Evolutionary conservation across 1,284 basidiomycete genomes (phyloP).

Genomic region (Apiotrichum brassicae): DNA sequence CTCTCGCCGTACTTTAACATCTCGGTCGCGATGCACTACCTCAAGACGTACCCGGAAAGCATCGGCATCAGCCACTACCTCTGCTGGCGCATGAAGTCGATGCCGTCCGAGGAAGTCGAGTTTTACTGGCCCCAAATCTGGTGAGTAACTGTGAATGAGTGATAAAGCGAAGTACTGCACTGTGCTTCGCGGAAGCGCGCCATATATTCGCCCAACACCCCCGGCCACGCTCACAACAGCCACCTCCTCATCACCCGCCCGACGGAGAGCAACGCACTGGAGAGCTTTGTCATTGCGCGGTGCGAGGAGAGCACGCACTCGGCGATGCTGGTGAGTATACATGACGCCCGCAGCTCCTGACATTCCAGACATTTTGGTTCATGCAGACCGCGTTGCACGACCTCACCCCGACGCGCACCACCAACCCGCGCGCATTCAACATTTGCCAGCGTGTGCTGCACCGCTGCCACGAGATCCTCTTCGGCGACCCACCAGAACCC

Average conservation of each 20-base stretch:
- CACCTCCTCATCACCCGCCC: constrained; percentile 87
- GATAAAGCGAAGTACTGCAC: too few relatives aligned
- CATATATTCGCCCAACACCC: too few relatives aligned
- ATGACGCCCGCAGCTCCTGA: neutral
- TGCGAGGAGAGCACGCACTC: constrained; percentile 86
- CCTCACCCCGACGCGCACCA: constrained; percentile 58
- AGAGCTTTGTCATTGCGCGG: constrained; percentile 81
- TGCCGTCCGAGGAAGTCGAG: constrained; percentile 72
- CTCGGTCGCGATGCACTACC: constrained; percentile 82
- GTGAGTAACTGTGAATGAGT: constrained; percentile 48
- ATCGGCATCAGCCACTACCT: constrained; percentile 96
- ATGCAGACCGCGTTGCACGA: constrained; percentile 93
- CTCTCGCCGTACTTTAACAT: constrained; percentile 87
- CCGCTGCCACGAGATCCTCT: constrained; percentile 94
- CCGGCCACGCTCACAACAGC: constrained; percentile 48
- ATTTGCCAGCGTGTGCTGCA: constrained; percentile 91
- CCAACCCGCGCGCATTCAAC: constrained; percentile 70
- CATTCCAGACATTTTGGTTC: constrained; percentile 93
- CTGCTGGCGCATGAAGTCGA: constrained; percentile 69
- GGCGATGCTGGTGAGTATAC: constrained; percentile 73
- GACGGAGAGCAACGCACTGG: constrained; percentile 79
- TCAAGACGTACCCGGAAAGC: constrained; percentile 80
- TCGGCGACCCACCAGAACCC: constrained; percentile 72
- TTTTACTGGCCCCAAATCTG: constrained; percentile 97
- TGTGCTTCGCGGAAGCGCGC: too few relatives aligned